Evolutionary conservation across 805 yeast species (phyloP).

Genomic region (Ogataea ramenticola): DNA sequence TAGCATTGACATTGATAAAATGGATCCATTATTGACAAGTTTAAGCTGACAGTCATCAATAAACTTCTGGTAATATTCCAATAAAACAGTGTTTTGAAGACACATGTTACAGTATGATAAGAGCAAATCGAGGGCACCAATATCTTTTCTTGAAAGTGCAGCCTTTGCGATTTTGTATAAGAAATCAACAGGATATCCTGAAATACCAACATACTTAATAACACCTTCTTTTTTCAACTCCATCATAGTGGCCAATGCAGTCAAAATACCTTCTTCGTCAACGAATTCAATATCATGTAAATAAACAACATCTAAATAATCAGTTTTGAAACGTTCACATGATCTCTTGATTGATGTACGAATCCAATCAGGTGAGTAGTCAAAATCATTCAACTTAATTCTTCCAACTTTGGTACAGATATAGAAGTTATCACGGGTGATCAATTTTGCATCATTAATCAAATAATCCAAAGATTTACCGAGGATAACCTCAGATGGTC

Average conservation of each 20-base stretch:
- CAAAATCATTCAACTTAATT: slow-evolving; percentile 58
- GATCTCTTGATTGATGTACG: slow-evolving; percentile 61
- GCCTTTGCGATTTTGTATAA: slow-evolving; percentile 44
- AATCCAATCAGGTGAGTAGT: slow-evolving; percentile 59
- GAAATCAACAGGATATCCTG: slow-evolving; percentile 81
- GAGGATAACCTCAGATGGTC: slow-evolving; percentile 70
- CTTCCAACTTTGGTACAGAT: slow-evolving; percentile 88
- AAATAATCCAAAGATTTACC: slow-evolving; percentile 54
- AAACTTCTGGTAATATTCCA: slow-evolving; percentile 41
- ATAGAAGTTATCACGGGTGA: slow-evolving; percentile 56
- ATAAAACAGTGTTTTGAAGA: slow-evolving; percentile 60
- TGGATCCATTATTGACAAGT: slow-evolving; percentile 71
- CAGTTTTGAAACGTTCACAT: slow-evolving; percentile 54
- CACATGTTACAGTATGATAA: slow-evolving; percentile 79
- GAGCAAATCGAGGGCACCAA: slow-evolving; percentile 66
- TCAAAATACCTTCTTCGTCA: slow-evolving; percentile 41
- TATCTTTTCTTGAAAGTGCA: slow-evolving; percentile 29
- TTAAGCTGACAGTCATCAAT: slow-evolving; percentile 46
- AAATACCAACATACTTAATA: slow-evolving; percentile 62
- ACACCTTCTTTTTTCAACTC: slow-evolving; percentile 56
- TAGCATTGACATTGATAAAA: slow-evolving; percentile 80
- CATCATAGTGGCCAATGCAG: slow-evolving; percentile 56
- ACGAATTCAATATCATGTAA: slow-evolving; percentile 89
- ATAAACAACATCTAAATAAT: slow-evolving; percentile 73
- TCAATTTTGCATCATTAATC: slow-evolving; percentile 25